A percentile compares a stretch with the other conserved stretches of the same genome.
Conservation (phyloP, 2,329 filamentous ascomycete genomes). For the Colletotrichum tropicicola region DNA sequence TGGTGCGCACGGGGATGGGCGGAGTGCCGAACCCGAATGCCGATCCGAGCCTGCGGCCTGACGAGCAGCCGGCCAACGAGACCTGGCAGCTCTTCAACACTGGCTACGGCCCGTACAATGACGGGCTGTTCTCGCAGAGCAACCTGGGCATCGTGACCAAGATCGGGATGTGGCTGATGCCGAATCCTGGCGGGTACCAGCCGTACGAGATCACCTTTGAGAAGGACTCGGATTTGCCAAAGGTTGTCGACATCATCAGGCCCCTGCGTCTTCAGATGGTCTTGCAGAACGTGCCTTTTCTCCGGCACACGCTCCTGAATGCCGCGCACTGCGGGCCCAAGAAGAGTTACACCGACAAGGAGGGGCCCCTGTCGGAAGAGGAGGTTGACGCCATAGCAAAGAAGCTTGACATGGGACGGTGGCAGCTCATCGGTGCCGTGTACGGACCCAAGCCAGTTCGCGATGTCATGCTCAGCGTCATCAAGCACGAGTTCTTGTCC, state of each 20-base stretch:
- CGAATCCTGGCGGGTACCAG: slow-evolving; percentile 58
- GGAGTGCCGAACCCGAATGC: slow-evolving; percentile 32
- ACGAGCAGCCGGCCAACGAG: slow-evolving; percentile 43
- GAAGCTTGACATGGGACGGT: slow-evolving; percentile 51
- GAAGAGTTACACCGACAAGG: slow-evolving; percentile 35
- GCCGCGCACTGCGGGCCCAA: slow-evolving; percentile 48
- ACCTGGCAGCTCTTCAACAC: slow-evolving; percentile 53
- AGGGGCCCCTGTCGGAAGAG: slow-evolving; percentile 44
- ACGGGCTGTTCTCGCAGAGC: slow-evolving; percentile 57
- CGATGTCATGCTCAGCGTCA: slow-evolving; percentile 40
- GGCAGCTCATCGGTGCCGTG: slow-evolving; percentile 57
- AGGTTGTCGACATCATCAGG: slow-evolving; percentile 44
- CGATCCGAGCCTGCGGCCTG: slow-evolving; percentile 8
- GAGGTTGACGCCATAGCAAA: slow-evolving; percentile 50
- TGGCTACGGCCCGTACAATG: slow-evolving; percentile 48
- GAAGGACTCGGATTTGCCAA: slow-evolving; percentile 34
- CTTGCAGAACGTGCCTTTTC: slow-evolving; percentile 56
- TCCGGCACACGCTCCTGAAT: slow-evolving; percentile 52
- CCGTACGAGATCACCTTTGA: slow-evolving; percentile 32
- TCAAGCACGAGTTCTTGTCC: slow-evolving; percentile 43
- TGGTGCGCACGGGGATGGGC: slow-evolving; percentile 52
- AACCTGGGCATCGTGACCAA: slow-evolving; percentile 62
- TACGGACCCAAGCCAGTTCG: slow-evolving; percentile 43
- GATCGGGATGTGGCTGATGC: slow-evolving; percentile 62
- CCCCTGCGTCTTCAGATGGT: slow-evolving; percentile 50